phyloP scores from a whole-genome alignment of 73 alveolate genomes.

The Paramecium bursaria region DNA sequence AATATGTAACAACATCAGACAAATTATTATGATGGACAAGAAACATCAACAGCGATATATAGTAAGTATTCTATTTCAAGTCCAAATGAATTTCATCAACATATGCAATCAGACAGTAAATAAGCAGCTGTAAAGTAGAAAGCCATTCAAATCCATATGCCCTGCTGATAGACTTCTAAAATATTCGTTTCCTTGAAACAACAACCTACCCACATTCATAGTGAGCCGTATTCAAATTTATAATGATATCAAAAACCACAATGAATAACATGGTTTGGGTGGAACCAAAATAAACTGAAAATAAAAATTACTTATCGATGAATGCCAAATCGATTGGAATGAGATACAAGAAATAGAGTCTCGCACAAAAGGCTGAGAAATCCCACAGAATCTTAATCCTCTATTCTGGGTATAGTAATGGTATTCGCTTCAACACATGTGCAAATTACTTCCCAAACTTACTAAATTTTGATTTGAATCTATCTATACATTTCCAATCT shows the following conservation, averaged over 20 bases:
- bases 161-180: background rate
- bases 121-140: conserved; percentile 1
- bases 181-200: background rate
- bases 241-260: background rate
- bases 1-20: conserved; percentile 3
- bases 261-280: background rate
- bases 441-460: background rate
- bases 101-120: background rate
- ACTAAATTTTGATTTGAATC: background rate
- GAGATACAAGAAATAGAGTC: conserved; percentile 16
- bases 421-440: background rate
- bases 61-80: background rate
- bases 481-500: conserved; percentile 23
- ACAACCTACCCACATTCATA: conserved; percentile 36
- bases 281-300: conserved; percentile 4
- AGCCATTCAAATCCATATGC: conserved; percentile 48
- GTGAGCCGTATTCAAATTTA: conserved; percentile 28
- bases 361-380: background rate
- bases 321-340: conserved; percentile 50
- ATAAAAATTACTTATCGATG: conserved; percentile 32
- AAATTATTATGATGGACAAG: conserved; percentile 41
- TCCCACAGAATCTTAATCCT: conserved; percentile 30
- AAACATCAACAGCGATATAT: conserved; percentile 4
- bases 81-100: background rate
- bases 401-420: conserved; percentile 21